phyloP scores from a whole-genome alignment of 2,329 filamentous ascomycete species.

The Aspergillus alliaceus region DNA sequence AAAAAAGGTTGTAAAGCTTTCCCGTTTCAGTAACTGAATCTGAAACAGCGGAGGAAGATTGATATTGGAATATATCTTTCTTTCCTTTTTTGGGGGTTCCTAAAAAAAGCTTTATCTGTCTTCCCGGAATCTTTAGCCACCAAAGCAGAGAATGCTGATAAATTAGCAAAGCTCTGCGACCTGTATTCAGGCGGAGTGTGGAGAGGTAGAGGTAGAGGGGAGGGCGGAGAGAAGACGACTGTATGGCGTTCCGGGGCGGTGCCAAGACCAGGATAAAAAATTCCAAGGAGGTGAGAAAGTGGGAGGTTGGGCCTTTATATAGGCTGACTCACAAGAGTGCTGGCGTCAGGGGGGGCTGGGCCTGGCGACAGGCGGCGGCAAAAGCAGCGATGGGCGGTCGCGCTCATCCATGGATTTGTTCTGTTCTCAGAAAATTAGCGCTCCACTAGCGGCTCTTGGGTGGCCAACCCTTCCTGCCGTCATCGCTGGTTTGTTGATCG shows the following conservation, averaged over 20 bases:
- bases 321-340: slow-evolving; percentile 34
- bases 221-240: slow-evolving; percentile 28
- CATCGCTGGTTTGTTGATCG: slow-evolving; percentile 21
- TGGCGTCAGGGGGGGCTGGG: slow-evolving; percentile 39
- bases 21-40: slow-evolving; percentile 22
- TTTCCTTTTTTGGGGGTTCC: slow-evolving; percentile 15
- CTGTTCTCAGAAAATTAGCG: slow-evolving; percentile 14
- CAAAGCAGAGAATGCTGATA: slow-evolving; percentile 15
- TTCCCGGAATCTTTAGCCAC: slow-evolving; percentile 19
- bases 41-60: slow-evolving; percentile 14
- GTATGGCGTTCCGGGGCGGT: slow-evolving; percentile 35
- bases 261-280: slow-evolving; percentile 43
- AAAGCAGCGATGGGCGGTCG: slow-evolving; percentile 34
- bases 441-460: slow-evolving; percentile 27
- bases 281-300: slow-evolving; percentile 29
- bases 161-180: slow-evolving; percentile 18
- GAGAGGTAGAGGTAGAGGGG: slow-evolving; percentile 23
- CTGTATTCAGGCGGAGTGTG: slow-evolving; percentile 16
- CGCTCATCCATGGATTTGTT: slow-evolving; percentile 29
- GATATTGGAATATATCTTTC: slow-evolving; percentile 6
- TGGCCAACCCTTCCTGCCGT: slow-evolving; percentile 17
- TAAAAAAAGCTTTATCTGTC: slow-evolving; percentile 11
- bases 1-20: slow-evolving; percentile 20
- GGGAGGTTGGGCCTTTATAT: slow-evolving; percentile 44
- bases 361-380: slow-evolving; percentile 31